These are phyloP conservation scores for Arctium minus DNA, from an alignment of 129 eudicot genomes.

Conservation along the genomic window DNA sequence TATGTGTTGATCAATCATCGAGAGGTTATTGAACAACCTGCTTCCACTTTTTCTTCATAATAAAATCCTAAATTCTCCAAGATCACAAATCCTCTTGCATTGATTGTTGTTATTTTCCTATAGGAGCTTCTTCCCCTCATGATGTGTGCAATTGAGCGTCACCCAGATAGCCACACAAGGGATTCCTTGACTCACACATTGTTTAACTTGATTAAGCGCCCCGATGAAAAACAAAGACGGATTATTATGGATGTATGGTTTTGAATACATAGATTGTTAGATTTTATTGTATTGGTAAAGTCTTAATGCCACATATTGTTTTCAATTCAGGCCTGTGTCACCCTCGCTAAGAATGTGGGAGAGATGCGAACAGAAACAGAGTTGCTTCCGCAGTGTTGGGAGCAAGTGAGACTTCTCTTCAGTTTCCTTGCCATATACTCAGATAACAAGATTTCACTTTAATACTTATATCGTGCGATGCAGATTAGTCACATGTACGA, in stretches of 20 bases:
- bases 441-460: neutral
- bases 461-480: slow-evolving; percentile 13
- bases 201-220: slow-evolving; percentile 94
- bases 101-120: slow-evolving; percentile 25
- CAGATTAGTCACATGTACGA: slow-evolving; percentile 95
- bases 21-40: slow-evolving; percentile 47
- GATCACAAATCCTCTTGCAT: neutral
- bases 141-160: slow-evolving; percentile 99
- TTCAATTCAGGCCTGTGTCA: slow-evolving; percentile 86
- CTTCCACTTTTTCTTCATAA: neutral
- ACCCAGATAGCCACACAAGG: slow-evolving; percentile 81
- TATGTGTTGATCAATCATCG: slow-evolving; percentile 94
- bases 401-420: slow-evolving; percentile 63
- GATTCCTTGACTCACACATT: slow-evolving; percentile 95
- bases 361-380: slow-evolving; percentile 96
- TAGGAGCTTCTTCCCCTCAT: slow-evolving; percentile 97
- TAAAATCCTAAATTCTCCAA: neutral
- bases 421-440: neutral
- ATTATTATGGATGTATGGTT: slow-evolving; percentile 91
- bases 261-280: slow-evolving; percentile 5
- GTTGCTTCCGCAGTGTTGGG: slow-evolving; percentile 99
- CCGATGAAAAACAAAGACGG: slow-evolving; percentile 91
- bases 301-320: slow-evolving; percentile 2
- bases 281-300: neutral
- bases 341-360: slow-evolving; percentile 85